These are phyloP conservation scores for Ilex aquifolium DNA, from an alignment of 257 asterid genomes.

Conservation along the genomic window DNA sequence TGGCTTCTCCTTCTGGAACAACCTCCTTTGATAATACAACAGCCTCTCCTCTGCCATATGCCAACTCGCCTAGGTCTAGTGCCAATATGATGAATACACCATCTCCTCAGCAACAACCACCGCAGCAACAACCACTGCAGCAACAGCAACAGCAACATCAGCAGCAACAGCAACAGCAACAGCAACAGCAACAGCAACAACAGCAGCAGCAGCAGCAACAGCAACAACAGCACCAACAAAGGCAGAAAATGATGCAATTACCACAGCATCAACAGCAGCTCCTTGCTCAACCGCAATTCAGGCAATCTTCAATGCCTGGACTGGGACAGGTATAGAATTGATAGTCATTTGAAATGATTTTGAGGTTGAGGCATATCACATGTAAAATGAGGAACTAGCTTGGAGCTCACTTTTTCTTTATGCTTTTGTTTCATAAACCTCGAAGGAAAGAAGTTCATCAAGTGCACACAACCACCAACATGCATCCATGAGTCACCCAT, in stretches of 20 bases:
- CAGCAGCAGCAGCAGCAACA: conserved; percentile 54
- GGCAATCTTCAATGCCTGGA: conserved; percentile 78
- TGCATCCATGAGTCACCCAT: too few relatives aligned
- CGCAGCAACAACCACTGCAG: conserved; percentile 50
- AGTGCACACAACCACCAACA: too few relatives aligned
- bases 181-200: conserved; percentile 71
- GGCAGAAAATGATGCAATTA: conserved; percentile 87
- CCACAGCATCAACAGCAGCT: conserved; percentile 78
- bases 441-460: too few relatives aligned
- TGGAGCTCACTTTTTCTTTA: background rate
- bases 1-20: conserved; percentile 82
- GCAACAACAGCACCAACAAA: conserved; percentile 55
- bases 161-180: conserved; percentile 61
- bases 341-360: background rate
- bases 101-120: conserved; percentile 87
- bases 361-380: conserved; percentile 6
- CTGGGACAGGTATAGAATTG: conserved; percentile 67
- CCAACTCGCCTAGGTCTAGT: conserved; percentile 89
- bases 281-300: conserved; percentile 71
- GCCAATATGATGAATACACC: conserved; percentile 91
- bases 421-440: too few relatives aligned
- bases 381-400: background rate
- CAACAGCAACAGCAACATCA: conserved; percentile 77
- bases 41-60: conserved; percentile 79
- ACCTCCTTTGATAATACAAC: conserved; percentile 71